Evolutionary conservation across 2,329 filamentous ascomycete species (phyloP), one percentile per base, ranked within the genome.

Genomic region (Balansia obtecta): DNA sequence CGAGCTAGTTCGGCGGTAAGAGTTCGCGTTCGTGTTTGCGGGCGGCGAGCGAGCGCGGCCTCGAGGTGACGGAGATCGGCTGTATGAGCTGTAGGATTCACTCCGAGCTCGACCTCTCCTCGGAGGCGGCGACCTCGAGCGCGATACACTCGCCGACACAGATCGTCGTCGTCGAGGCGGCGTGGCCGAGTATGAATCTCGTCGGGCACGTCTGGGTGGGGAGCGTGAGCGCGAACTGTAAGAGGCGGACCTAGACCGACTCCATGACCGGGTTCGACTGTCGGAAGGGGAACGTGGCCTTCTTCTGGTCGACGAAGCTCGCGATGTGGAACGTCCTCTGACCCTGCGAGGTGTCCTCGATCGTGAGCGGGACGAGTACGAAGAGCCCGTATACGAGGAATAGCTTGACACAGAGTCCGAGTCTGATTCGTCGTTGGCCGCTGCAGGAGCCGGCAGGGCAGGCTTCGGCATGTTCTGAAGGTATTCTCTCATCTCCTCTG

Each of bases 401-500:
- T 89, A 91, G 67, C 85, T 88, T 9, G 84, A 88, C 10, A 82
- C 80, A 0, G 83, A 88, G 44, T 86, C 84, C 0, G 82, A 82
- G 53, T 84, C 82, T 0, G 82, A 83, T 46, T 80, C 74, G 34
- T 72, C 72, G 34, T 72, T 72, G 9, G 68, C 71, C 1, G 73
- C 71, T 20, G 80, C 74, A 1, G 86, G 71, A 1, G 88, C 81
- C 6, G 86, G 86, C 22, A 86, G 71, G 1, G 85, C 77, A 2
- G 90, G 89, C 63, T 94, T 93, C 12, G 90, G 90, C 68, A 94
- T 80, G 62, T 89, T 95, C 65, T 90, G 86, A 51, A 98, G 76
- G 63, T 85, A 82, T 61, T 94, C 88, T 66, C 93, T 83, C 88
- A 96, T 95, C 57, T 89, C 86, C 64, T 98, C 93, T 2, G 93